Conservation (phyloP, 768 basidiomycete genomes). For the Calocera cornea region DNA sequence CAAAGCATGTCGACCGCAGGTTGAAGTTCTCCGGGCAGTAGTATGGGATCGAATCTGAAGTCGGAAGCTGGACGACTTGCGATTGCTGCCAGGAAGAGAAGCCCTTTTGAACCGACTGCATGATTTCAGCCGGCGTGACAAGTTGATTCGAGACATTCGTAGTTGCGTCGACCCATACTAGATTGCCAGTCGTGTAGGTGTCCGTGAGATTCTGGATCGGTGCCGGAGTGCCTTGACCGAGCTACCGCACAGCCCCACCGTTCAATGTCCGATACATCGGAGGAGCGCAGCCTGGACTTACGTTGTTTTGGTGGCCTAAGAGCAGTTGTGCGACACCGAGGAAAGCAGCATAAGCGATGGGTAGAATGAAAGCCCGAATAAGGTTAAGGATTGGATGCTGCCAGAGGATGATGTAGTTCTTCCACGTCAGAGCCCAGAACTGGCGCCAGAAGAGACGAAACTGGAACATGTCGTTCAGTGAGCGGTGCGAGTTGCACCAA, state of each 20-base stretch:
- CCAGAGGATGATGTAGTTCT: conserved; percentile 19
- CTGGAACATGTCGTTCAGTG: background rate
- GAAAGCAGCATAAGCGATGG: conserved; percentile 21
- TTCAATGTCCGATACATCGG: conserved; percentile 13
- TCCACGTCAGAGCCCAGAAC: conserved; percentile 4
- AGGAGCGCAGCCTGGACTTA: background rate
- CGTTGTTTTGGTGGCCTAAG: conserved; percentile 10
- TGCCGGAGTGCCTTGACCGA: conserved; percentile 18
- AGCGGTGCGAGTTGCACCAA: background rate
- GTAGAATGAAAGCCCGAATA: conserved; percentile 18
- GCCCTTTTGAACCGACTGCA: conserved; percentile 40
- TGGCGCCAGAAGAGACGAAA: background rate
- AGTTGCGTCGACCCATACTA: conserved; percentile 45
- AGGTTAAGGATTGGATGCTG: conserved; percentile 19
- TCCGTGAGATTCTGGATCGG: conserved; percentile 15
- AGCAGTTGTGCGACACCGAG: conserved; percentile 18
- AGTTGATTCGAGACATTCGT: conserved; percentile 45
- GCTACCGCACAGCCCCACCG: conserved; percentile 15
- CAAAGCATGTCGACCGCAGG: conserved; percentile 53
- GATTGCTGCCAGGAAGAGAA: conserved; percentile 37
- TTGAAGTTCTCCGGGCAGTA: conserved; percentile 66
- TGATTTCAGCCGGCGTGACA: conserved; percentile 41
- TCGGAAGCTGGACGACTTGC: conserved; percentile 37
- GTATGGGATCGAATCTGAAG: conserved; percentile 36
- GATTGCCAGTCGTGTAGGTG: conserved; percentile 10